Percentiles rank a stretch among this genome's conserved stretches.
Evolutionary conservation across 495 filamentous ascomycete genomes (phyloP).

Genomic region (Neurospora sublineolata): DNA sequence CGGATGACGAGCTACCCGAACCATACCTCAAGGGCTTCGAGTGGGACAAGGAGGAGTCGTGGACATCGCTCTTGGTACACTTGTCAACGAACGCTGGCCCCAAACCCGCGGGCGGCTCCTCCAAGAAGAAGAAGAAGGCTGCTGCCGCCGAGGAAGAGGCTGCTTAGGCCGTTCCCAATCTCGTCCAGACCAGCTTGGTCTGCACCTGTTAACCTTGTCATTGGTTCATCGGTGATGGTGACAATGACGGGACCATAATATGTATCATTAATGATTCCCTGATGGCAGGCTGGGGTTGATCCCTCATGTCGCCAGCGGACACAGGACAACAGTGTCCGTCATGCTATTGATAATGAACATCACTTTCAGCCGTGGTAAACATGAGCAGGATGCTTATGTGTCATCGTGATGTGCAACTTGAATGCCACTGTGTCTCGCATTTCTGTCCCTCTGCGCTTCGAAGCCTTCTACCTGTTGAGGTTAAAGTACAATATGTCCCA

Average conservation of each 20-base stretch:
- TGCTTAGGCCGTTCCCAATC: neutral
- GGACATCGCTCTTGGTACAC: conserved; percentile 64
- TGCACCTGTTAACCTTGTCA: neutral
- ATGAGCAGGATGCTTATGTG: neutral
- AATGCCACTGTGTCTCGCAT: neutral
- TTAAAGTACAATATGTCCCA: neutral
- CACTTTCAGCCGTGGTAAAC: neutral
- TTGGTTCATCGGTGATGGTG: neutral
- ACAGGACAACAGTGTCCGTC: neutral
- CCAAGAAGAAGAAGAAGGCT: conserved; percentile 60
- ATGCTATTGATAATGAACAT: neutral
- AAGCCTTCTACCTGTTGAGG: neutral
- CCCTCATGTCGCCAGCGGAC: neutral
- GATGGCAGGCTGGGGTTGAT: neutral
- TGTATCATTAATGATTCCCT: neutral
- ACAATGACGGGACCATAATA: neutral
- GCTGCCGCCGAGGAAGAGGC: conserved; percentile 25
- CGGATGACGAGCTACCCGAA: conserved; percentile 74
- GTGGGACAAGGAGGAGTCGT: conserved; percentile 82
- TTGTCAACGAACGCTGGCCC: conserved; percentile 57
- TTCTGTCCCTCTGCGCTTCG: neutral
- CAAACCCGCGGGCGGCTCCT: conserved; percentile 25
- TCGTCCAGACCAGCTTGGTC: neutral
- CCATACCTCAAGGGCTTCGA: conserved; percentile 86
- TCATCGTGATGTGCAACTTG: neutral